phyloP scores from a whole-genome alignment of 2,329 filamentous ascomycete genomes.

The Purpureocillium lavendulum region DNA sequence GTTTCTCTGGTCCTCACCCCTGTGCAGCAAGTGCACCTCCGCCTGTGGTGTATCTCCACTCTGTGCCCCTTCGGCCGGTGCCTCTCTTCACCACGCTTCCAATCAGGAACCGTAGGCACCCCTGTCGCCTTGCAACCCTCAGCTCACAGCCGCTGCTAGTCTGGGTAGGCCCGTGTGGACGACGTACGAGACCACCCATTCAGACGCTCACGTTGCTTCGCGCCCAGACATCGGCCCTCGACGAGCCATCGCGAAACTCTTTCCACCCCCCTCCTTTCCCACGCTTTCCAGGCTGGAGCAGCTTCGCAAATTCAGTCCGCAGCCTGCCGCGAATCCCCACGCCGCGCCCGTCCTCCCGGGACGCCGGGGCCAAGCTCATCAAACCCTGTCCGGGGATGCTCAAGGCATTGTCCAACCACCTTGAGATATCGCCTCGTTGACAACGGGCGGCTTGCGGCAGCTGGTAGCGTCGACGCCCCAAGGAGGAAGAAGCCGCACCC shows the following conservation, averaged over 20 bases:
- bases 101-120: constrained; percentile 20
- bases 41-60: constrained; percentile 10
- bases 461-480: constrained; percentile 7
- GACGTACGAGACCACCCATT: constrained; percentile 7
- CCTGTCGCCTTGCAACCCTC: constrained; percentile 22
- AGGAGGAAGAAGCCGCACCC: constrained; percentile 10
- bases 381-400: constrained; percentile 6
- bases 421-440: constrained; percentile 11
- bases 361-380: not conserved
- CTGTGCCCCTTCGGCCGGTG: constrained; percentile 11
- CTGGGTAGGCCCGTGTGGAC: constrained; percentile 1
- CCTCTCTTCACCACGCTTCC: constrained; percentile 9
- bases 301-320: too few relatives aligned
- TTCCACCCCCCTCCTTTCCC: not conserved
- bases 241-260: constrained; percentile 1
- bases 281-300: not conserved
- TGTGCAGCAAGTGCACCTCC: too few relatives aligned
- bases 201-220: constrained; percentile 11
- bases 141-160: constrained; percentile 14
- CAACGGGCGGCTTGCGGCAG: constrained; percentile 1
- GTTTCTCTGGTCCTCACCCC: too few relatives aligned
- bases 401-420: constrained; percentile 20
- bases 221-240: constrained; percentile 3
- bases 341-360: not conserved
- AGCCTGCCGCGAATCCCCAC: constrained; percentile 7